Percentiles rank a stretch among this genome's conserved stretches.
phyloP scores from a whole-genome alignment of 2,329 filamentous ascomycete species.

The Clarireedia monteithiana region DNA sequence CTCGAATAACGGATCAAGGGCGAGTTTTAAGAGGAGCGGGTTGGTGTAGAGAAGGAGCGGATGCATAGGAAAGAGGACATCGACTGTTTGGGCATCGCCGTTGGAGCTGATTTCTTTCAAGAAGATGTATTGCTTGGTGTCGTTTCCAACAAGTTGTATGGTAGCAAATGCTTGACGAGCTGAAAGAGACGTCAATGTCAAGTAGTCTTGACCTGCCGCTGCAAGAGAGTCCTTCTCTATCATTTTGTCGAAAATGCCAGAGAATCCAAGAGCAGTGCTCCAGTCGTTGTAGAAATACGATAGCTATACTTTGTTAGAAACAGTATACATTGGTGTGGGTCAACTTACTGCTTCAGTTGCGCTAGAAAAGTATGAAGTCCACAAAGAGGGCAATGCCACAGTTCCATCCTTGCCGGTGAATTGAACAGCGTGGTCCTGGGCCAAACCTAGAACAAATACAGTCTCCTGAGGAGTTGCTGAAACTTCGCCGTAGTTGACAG shows the following conservation, averaged over 20 bases:
- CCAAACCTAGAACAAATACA: conserved; percentile 69
- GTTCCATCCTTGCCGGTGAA: conserved; percentile 61
- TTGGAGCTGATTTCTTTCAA: conserved; percentile 81
- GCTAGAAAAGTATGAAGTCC: conserved; percentile 63
- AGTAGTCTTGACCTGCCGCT: conserved; percentile 53
- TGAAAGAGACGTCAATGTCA: conserved; percentile 39
- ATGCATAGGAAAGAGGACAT: conserved; percentile 80
- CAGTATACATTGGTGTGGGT: no score
- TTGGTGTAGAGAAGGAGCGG: conserved; percentile 81
- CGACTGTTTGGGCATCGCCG: conserved; percentile 80
- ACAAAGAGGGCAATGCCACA: conserved; percentile 64
- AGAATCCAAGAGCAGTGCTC: conserved; percentile 45
- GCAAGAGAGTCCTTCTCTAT: conserved; percentile 58
- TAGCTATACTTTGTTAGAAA: conserved; percentile 21
- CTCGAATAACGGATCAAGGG: conserved; percentile 57
- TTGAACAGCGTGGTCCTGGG: conserved; percentile 69
- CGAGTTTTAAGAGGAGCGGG: conserved; percentile 47
- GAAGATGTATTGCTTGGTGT: conserved; percentile 40
- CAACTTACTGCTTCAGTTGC: conserved; percentile 43
- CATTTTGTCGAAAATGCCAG: conserved; percentile 59
- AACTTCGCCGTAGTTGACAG: conserved; percentile 45
- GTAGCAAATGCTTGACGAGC: conserved; percentile 37
- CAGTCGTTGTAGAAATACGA: conserved; percentile 75
- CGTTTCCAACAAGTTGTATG: conserved; percentile 40
- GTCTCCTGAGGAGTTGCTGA: conserved; percentile 19